These are phyloP conservation scores for Huntiella bhutanensis DNA, from an alignment of 2,329 filamentous ascomycete species.

Conservation along the genomic window DNA sequence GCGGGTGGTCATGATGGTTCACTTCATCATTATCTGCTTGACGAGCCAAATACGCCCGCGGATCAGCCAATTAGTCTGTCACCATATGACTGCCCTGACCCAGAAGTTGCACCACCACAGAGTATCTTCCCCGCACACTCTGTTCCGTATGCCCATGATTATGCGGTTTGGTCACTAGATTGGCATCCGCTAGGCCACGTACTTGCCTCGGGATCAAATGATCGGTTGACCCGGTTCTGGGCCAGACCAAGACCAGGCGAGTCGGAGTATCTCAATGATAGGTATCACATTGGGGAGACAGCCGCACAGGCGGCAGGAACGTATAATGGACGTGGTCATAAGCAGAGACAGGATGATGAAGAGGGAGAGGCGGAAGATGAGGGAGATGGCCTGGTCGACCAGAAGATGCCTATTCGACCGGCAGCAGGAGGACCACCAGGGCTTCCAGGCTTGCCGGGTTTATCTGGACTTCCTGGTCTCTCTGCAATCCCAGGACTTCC, in stretches of 20 bases:
- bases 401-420: conserved; percentile 53
- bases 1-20: conserved; percentile 83
- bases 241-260: conserved; percentile 78
- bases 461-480: conserved; percentile 2
- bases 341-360: conserved; percentile 75
- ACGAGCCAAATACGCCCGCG: conserved; percentile 73
- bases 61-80: conserved; percentile 54
- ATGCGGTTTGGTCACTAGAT: conserved; percentile 91
- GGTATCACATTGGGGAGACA: conserved; percentile 86
- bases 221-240: conserved; percentile 95
- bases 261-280: conserved; percentile 65
- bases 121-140: conserved; percentile 85
- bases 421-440: conserved; percentile 17
- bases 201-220: conserved; percentile 85
- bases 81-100: conserved; percentile 71
- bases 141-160: conserved; percentile 74
- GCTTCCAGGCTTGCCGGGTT: conserved; percentile 32
- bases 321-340: conserved; percentile 62
- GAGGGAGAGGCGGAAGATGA: conserved; percentile 89
- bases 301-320: conserved; percentile 88
- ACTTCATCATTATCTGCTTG: conserved; percentile 83
- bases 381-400: conserved; percentile 78
- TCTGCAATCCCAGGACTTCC: not conserved
- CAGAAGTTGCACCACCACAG: conserved; percentile 60
- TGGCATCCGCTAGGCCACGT: conserved; percentile 97